Percentiles rank a stretch among this genome's conserved stretches.
phyloP scores from a whole-genome alignment of 352 stramenopile genomes.

The Aphanomyces stellatus region DNA sequence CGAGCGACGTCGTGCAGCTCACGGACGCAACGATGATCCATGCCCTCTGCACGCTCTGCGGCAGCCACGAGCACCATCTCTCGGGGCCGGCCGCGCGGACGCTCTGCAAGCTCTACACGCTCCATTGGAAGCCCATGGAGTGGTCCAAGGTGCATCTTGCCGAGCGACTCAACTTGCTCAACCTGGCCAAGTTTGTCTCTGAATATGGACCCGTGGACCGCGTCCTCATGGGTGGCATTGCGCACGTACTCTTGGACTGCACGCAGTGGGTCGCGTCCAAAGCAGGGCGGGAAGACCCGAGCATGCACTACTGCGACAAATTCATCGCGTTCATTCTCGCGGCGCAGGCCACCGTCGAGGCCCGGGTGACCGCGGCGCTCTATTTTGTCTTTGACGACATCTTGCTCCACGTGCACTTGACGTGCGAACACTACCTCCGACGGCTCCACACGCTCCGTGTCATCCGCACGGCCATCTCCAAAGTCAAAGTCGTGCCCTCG shows the following conservation, averaged over 20 bases:
- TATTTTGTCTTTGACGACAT: conserved; percentile 4
- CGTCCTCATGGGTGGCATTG: not conserved
- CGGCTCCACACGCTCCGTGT: not conserved
- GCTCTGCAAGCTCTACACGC: not conserved
- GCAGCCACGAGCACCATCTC: not conserved
- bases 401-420: not conserved
- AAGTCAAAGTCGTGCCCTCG: not conserved
- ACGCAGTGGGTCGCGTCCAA: not conserved
- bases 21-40: not conserved
- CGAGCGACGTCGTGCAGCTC: not conserved
- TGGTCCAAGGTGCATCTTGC: not conserved
- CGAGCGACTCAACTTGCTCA: not conserved
- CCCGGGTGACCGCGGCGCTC: not conserved
- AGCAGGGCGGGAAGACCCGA: not conserved
- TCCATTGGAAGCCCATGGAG: not conserved
- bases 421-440: not conserved
- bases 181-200: not conserved
- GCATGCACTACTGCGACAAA: not conserved
- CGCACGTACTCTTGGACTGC: not conserved
- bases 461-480: not conserved
- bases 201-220: not conserved
- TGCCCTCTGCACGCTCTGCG: not conserved
- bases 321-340: not conserved
- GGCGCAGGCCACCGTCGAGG: not conserved
- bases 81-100: not conserved